phyloP scores from a whole-genome alignment of 1,284 basidiomycete genomes.

The Cryptococcus sp. region DNA sequence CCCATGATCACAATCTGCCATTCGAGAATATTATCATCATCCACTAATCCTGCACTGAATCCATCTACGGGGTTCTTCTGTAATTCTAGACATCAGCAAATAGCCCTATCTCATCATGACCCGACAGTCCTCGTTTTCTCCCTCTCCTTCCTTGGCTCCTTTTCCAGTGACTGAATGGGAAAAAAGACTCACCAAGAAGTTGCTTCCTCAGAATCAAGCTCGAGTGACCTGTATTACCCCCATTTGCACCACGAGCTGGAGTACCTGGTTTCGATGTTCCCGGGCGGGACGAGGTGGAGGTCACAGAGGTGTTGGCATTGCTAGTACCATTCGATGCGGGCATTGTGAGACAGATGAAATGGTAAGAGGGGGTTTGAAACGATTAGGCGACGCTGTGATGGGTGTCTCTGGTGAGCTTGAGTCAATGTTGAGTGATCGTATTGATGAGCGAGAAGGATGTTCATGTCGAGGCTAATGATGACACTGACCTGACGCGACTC shows the following conservation, averaged over 20 bases:
- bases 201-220: conserved; percentile 70
- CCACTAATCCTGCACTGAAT: conserved; percentile 90
- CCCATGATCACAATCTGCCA: conserved; percentile 93
- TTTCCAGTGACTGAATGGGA: not conserved
- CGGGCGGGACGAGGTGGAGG: conserved; percentile 21
- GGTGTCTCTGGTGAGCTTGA: too few relatives aligned
- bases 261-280: conserved; percentile 33
- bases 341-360: not conserved
- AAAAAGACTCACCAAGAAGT: conserved; percentile 51
- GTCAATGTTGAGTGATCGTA: too few relatives aligned
- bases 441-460: too few relatives aligned
- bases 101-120: not conserved
- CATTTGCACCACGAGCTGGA: conserved; percentile 7
- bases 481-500: too few relatives aligned
- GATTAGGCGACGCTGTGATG: too few relatives aligned
- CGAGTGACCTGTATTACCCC: conserved; percentile 32
- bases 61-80: conserved; percentile 86
- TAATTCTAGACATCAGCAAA: conserved; percentile 58
- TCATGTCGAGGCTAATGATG: too few relatives aligned
- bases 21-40: conserved; percentile 86
- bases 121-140: too few relatives aligned
- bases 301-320: not conserved
- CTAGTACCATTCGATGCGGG: not conserved
- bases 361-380: too few relatives aligned
- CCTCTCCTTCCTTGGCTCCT: too few relatives aligned